Base-by-base conservation (phyloP, 2,329 filamentous ascomycete genomes). In the Penicillium decumbens region DNA sequence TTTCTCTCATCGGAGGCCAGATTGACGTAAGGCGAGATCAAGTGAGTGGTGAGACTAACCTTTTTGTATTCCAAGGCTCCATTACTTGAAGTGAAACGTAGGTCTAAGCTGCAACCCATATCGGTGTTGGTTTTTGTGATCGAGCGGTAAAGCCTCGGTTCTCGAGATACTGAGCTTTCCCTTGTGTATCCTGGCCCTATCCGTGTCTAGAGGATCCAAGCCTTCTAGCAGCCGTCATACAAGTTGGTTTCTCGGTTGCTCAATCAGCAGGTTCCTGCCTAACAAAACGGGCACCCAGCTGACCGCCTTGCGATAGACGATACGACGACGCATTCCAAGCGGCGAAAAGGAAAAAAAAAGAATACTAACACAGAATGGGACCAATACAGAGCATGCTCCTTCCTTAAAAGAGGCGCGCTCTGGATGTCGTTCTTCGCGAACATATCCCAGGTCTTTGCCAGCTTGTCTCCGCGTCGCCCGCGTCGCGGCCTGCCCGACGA, bases 391-490 rank as follows among this genome's bases (percentile, higher is more conserved):
- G 35, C 51, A 48, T 35, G 50, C 37, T 48, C 30, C 48, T 49
- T 20, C 28, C 43, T 29, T 51, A 46, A 40, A 29, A 9, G 20
- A 48, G 44, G 48, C 52, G 45, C 41, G 27, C 12, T 37, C 45
- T 41, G 50, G 39, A 60, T 57, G 53, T 40, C 51, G 46, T 44
- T 61, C 38, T 58, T 58, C 30, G 47, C 45, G 24, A 58, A 41
- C 30, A 24, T 55, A 15, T 50, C 51, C 28, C 51, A 56, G 4
- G 40, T 57, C 37, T 43, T 59, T 35, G 42, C 50, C 41, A 51
- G 37, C n/a, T 42, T 57, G n/a, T 59, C 58, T 23, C 59, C 56
- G 35, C 54, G 49, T 54, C 54, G 50, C 49, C 55, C 49, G 18
- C 50, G 50, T 54, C 47, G 40, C 32, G 43, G 45, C 24, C 55